Evolutionary conservation across 257 asterid species (phyloP), one percentile per base, ranked within the genome.

Genomic region (Solanum lignicaule): DNA sequence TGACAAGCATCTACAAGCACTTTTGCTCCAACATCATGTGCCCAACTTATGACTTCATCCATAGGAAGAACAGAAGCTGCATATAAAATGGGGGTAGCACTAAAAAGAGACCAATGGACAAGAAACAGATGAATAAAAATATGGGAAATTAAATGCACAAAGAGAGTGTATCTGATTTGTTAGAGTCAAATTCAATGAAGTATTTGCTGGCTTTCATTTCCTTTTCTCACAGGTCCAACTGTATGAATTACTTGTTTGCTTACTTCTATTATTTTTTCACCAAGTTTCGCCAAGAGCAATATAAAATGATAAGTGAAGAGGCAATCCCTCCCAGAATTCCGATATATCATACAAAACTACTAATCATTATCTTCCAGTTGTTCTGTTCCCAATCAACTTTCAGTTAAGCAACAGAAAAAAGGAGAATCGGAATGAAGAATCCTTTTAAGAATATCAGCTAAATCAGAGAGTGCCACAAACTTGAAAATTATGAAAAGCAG

Each of bases 1-100:
- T 96, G 99, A 87, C 99, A 97, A 88, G 99, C 99, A 94, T 96
- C 99, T 14, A 97, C 91, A 76, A 97, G 98, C 90, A 97, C 99
- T 89, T 92, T 96, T 65, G 99, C 96, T 81, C 99, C 98, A 88
- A 95, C 94, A 88, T 89, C 92, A 91, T 96, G 99, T 23, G 98
- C 99, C 98, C 97, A 97, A 89, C 95, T 89, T 86, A 94, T 93
- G 58, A 97, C 88, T 92, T 96, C 94, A 87, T 94, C 95, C 73
- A 97, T 88, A 87, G 99, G 99, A 90, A 97, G 95, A 88, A 91
- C 90, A 60, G 98, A 96, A 90, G 98, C 98, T 97, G 94, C 60
- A 89, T 87, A n/a, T 88, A 27, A 83, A 74, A 87, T 68, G 18
- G 88, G 36, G n/a, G 15, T 46, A 27, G 84, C 58, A 86, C 32